A percentile compares a stretch with the other conserved stretches of the same genome.
Conservation (phyloP, 805 yeast genomes). For the Ogataea wickerhamii region DNA sequence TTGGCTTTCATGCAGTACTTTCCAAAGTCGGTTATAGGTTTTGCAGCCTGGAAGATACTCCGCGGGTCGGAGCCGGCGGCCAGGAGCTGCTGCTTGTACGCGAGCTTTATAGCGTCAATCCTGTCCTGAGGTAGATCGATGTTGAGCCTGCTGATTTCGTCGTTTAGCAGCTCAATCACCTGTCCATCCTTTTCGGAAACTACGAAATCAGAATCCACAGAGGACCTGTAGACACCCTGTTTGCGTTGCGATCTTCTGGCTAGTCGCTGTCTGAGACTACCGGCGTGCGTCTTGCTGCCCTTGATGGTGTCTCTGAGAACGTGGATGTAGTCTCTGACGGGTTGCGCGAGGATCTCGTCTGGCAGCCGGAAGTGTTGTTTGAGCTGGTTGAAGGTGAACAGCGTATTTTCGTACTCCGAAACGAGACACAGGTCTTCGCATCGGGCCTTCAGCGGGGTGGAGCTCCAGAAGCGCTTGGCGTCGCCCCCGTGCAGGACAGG, state of each 20-base stretch:
- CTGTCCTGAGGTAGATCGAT: constrained; percentile 7
- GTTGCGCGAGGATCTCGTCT: constrained; percentile 18
- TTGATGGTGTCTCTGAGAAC: constrained; percentile 14
- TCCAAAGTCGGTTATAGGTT: constrained; percentile 29
- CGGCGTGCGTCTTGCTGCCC: constrained; percentile 3
- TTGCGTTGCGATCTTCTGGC: constrained; percentile 4
- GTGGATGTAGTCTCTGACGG: constrained; percentile 19
- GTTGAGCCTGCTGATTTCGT: constrained; percentile 8
- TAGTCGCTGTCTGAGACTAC: constrained; percentile 3
- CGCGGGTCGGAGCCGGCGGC: constrained; percentile 8
- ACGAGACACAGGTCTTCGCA: neutral
- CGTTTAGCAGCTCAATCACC: constrained; percentile 9
- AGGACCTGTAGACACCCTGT: neutral
- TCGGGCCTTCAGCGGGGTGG: neutral
- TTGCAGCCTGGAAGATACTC: constrained; percentile 20
- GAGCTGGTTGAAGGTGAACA: constrained; percentile 17
- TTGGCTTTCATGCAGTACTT: constrained; percentile 24
- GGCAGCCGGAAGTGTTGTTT: constrained; percentile 26
- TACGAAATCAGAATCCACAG: constrained; percentile 7
- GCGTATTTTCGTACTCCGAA: constrained; percentile 7
- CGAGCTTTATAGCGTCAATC: constrained; percentile 10
- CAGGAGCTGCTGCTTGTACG: constrained; percentile 10
- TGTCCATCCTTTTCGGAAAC: constrained; percentile 9
- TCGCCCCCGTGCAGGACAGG: neutral
- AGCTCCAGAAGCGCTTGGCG: neutral